Conservation (phyloP, 140 eudicot species). For the Ambrosia hybrid region DNA sequence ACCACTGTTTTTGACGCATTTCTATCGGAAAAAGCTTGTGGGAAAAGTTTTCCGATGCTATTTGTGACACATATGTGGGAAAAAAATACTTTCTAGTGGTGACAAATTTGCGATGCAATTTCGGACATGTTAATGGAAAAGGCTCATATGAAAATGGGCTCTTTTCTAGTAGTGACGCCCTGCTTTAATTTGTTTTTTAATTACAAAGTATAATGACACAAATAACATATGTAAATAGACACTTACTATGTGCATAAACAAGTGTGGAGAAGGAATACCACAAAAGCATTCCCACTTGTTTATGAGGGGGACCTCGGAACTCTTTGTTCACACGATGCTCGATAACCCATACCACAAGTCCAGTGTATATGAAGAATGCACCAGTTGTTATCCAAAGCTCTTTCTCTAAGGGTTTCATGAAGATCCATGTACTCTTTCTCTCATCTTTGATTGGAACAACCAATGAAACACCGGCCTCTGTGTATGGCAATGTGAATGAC, state of each 20-base stretch:
- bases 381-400: conserved; percentile 45
- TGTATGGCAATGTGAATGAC: conserved; percentile 55
- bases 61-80: no score
- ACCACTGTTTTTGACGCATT: background rate
- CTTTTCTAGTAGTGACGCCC: conserved; percentile 22
- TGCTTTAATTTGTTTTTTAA: no score
- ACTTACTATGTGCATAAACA: conserved; percentile 67
- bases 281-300: conserved; percentile 59
- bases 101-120: no score
- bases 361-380: conserved; percentile 38
- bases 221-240: background rate
- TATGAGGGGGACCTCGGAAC: conserved; percentile 42
- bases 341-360: conserved; percentile 43
- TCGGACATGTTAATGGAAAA: no score
- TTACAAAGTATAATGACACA: no score
- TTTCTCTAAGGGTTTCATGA: conserved; percentile 43
- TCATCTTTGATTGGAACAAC: conserved; percentile 38
- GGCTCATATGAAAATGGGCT: no score
- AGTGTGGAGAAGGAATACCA: conserved; percentile 61
- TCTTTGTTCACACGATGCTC: conserved; percentile 61
- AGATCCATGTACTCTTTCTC: conserved; percentile 40
- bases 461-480: conserved; percentile 48
- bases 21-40: no score
- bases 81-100: no score
- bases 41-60: no score